phyloP scores from a whole-genome alignment of 2,329 filamentous ascomycete species.

The Sphaerulina populicola region DNA sequence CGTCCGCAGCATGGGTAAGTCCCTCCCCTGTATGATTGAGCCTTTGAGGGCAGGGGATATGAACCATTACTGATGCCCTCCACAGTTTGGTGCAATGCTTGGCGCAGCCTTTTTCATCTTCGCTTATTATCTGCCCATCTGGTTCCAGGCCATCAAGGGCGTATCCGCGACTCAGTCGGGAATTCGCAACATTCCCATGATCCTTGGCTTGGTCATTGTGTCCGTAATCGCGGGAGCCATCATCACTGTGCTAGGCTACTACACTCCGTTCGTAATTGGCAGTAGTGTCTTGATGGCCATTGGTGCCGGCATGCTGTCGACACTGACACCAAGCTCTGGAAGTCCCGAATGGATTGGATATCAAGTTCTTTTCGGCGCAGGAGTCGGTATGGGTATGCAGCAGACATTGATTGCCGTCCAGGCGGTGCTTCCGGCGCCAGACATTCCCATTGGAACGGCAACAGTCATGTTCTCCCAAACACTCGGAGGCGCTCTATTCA shows the following conservation, averaged over 20 bases:
- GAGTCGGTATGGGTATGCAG: constrained; percentile 44
- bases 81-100: constrained; percentile 33
- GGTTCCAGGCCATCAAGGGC: constrained; percentile 46
- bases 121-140: constrained; percentile 40
- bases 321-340: constrained; percentile 36
- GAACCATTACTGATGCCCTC: not conserved
- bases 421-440: constrained; percentile 36
- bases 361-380: constrained; percentile 33
- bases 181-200: constrained; percentile 43
- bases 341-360: constrained; percentile 36
- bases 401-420: constrained; percentile 42
- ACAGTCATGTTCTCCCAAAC: constrained; percentile 44
- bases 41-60: not conserved
- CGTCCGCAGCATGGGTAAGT: constrained; percentile 21
- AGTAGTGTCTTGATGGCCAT: constrained; percentile 38
- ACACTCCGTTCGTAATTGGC: constrained; percentile 43
- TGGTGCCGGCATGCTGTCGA: constrained; percentile 41
- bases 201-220: constrained; percentile 40
- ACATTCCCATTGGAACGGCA: constrained; percentile 43
- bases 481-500: constrained; percentile 43
- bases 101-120: constrained; percentile 35
- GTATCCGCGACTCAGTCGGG: constrained; percentile 41
- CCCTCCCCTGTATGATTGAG: not conserved
- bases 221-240: constrained; percentile 35
- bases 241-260: constrained; percentile 41